Evolutionary conservation across 306 rosid species (phyloP).

Genomic region (Begonia loranthoides): DNA sequence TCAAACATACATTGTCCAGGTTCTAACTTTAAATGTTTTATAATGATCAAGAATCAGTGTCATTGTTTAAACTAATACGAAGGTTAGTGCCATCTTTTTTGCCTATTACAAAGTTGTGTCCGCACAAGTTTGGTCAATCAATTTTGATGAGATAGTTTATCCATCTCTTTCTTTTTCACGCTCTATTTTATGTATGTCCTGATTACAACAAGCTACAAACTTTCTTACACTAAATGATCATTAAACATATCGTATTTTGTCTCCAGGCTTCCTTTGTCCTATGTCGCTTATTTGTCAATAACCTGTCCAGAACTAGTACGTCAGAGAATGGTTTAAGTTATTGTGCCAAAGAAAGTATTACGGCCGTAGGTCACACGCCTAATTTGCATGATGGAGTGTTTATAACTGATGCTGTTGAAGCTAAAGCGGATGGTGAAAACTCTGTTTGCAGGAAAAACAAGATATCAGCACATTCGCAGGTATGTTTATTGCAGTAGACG

Average conservation of each 20-base stretch:
- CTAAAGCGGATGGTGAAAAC: conserved; percentile 14
- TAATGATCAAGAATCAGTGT: too few species aligned
- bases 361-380: conserved; percentile 39
- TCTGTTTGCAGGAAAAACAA: conserved; percentile 19
- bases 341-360: conserved; percentile 40
- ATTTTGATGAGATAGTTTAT: too few species aligned
- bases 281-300: conserved; percentile 40
- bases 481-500: conserved; percentile 14
- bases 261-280: conserved; percentile 47
- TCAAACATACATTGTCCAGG: too few species aligned
- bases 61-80: too few species aligned
- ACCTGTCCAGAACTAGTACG: conserved; percentile 17
- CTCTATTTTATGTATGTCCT: too few species aligned
- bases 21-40: too few species aligned
- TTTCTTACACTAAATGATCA: conserved; percentile 6
- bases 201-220: background rate
- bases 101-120: too few species aligned
- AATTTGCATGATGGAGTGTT: conserved; percentile 32
- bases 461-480: conserved; percentile 11
- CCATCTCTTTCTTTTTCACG: too few species aligned
- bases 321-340: conserved; percentile 40
- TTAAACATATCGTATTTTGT: background rate
- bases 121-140: too few species aligned
- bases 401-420: conserved; percentile 13
- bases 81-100: too few species aligned